Base-by-base conservation (phyloP, 192 early-diverging fungal genomes). In the Coemansia sp. region DNA sequence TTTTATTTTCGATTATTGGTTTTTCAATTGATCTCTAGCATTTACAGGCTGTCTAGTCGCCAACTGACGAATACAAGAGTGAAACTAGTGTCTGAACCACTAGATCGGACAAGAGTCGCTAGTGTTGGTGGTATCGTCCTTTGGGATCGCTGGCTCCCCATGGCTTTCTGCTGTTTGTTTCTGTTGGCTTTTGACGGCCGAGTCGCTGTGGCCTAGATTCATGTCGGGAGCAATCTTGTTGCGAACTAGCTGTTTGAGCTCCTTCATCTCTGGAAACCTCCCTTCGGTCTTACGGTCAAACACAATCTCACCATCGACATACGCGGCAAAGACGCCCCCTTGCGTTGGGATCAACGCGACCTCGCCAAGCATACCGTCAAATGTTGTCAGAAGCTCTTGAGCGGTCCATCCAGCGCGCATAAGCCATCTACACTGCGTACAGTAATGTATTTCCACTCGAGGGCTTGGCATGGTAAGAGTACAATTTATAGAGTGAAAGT, bases 221-320 rank as follows among this genome's bases (percentile, higher is more conserved):
- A 89, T 89, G 20, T 79, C 84, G 0, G 90, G 90, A 24, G 87
- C 84, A 55, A 92, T 78, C 21, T 84, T 72, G 59, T 89, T 83
- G 57, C 90, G 79, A 1, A 90, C 84, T 21, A 87, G 71, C 76
- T 90, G 89, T 76, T 92, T 92, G 67, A 89, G 75, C 60, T 90
- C 88, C 71, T 92, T 92, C 78, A 90, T 87, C 72, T 92, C 90
- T 14, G 90, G 90, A 75, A 92, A 92, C 43, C 87, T 63, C 15
- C 83, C 86, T 60, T 87, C 82, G 16, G 85, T 65, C 65, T 88
- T 90, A 66, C 90, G 83, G 71, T 92, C 87, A 77, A 86, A 92
- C 26, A 92, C 51, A 4, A 70, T 59, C 16, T 77, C 64, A 0
- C 71, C 69, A 24, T 76, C 67, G 18, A 70, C 68, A 36, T 74